phyloP scores from a whole-genome alignment of 352 stramenopile genomes.

The Pythium folliculosum region DNA sequence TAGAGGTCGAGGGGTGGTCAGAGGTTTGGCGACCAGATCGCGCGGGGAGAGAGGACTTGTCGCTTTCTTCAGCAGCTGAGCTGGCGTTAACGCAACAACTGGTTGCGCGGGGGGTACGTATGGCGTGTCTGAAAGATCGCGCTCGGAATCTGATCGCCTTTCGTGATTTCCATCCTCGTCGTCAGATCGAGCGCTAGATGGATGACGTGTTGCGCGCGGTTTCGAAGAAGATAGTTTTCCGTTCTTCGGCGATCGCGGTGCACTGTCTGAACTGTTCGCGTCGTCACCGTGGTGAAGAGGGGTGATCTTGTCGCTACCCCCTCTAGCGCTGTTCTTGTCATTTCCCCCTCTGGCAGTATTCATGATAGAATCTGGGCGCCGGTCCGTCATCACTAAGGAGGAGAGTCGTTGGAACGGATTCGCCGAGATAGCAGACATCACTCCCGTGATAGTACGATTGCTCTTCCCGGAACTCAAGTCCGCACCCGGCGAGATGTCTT shows the following conservation, averaged over 20 bases:
- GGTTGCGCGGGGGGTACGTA: constrained; percentile 16
- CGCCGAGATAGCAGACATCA: constrained; percentile 26
- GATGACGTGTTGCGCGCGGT: constrained; percentile 15
- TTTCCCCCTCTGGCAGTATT: background rate
- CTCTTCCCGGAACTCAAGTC: constrained; percentile 36
- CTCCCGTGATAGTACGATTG: constrained; percentile 38
- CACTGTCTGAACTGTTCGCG: constrained; percentile 17
- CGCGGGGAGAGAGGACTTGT: constrained; percentile 30
- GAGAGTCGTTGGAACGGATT: constrained; percentile 37
- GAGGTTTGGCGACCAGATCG: constrained; percentile 19
- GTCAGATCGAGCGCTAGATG: constrained; percentile 21
- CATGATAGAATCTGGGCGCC: constrained; percentile 1
- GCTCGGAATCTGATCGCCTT: background rate
- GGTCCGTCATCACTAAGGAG: constrained; percentile 22
- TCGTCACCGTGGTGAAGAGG: constrained; percentile 28
- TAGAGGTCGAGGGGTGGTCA: constrained; percentile 34
- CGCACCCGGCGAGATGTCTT: constrained; percentile 49
- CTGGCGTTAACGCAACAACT: constrained; percentile 48
- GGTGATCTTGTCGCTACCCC: constrained; percentile 28
- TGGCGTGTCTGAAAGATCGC: constrained; percentile 3
- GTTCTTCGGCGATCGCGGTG: background rate
- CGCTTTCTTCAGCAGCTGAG: constrained; percentile 55
- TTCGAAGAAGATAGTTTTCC: background rate
- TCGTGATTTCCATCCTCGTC: constrained; percentile 1
- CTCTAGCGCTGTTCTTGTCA: background rate